Percentiles rank a stretch among this genome's conserved stretches.
phyloP scores from a whole-genome alignment of 2,329 filamentous ascomycete genomes.

The Penicillium sp. region DNA sequence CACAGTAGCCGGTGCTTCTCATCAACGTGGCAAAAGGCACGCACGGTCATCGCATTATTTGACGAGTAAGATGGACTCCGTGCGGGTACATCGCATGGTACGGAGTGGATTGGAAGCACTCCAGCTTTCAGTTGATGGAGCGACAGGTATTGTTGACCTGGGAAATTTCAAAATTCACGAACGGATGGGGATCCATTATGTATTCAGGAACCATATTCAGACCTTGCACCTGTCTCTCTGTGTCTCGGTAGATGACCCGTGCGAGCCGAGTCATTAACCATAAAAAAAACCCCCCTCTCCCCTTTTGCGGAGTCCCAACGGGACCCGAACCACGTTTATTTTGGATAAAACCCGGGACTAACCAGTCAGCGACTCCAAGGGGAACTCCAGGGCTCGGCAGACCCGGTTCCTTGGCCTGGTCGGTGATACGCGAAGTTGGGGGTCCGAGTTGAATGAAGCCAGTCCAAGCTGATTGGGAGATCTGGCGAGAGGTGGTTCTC shows the following conservation, averaged over 20 bases:
- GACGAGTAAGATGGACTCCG: background rate
- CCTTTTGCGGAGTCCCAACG: slow-evolving; percentile 5
- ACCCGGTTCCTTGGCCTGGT: background rate
- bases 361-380: background rate
- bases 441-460: background rate
- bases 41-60: background rate
- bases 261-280: slow-evolving; percentile 3
- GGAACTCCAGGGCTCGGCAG: background rate
- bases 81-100: too few species aligned
- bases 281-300: background rate
- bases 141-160: background rate
- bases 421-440: background rate
- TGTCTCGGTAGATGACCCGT: slow-evolving; percentile 2
- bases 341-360: slow-evolving; percentile 16
- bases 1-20: slow-evolving; percentile 1
- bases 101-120: too few species aligned
- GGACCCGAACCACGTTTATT: slow-evolving; percentile 3
- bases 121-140: too few species aligned
- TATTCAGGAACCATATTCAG: background rate
- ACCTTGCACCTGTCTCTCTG: background rate
- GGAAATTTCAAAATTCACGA: background rate
- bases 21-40: slow-evolving; percentile 3
- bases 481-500: background rate
- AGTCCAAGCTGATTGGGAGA: background rate
- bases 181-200: background rate